Percentiles rank a stretch among this genome's conserved stretches.
Evolutionary conservation across 768 basidiomycete genomes (phyloP).

Genomic region (Candolleomyces efflorescens): DNA sequence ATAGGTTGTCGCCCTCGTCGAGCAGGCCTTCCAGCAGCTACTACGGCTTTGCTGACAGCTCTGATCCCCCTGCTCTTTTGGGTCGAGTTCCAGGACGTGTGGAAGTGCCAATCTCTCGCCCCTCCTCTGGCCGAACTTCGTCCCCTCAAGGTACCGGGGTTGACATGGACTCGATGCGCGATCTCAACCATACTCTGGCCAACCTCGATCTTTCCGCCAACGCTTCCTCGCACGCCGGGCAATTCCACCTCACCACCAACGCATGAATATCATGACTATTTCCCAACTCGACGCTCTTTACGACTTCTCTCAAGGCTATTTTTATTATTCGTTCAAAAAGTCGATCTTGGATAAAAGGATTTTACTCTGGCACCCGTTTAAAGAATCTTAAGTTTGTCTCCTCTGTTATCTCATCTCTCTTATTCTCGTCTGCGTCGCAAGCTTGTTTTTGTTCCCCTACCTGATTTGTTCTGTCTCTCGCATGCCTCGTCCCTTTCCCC

Average conservation of each 20-base stretch:
- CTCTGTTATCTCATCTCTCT: not conserved
- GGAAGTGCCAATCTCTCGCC: conserved; percentile 50
- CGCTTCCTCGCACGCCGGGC: conserved; percentile 11
- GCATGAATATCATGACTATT: not conserved
- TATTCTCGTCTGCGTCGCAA: not conserved
- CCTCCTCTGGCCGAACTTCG: conserved; percentile 42
- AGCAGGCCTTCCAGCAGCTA: conserved; percentile 42
- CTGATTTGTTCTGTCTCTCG: not conserved
- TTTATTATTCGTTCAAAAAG: not conserved
- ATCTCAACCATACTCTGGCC: conserved; percentile 73
- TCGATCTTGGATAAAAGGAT: not conserved
- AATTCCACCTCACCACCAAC: conserved; percentile 6
- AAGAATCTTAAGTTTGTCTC: not conserved
- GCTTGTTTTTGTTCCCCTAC: not conserved
- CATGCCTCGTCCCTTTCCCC: not conserved
- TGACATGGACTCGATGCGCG: conserved; percentile 55
- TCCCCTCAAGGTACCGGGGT: conserved; percentile 18
- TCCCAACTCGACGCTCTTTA: not conserved
- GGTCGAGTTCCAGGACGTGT: conserved; percentile 38
- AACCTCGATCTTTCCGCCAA: conserved; percentile 60
- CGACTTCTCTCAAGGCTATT: not conserved
- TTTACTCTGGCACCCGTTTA: not conserved
- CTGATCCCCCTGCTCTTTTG: conserved; percentile 33
- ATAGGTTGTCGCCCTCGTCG: conserved; percentile 41
- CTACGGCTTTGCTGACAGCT: conserved; percentile 44